These are phyloP conservation scores for Tilletia horrida DNA, from an alignment of 1,284 basidiomycete genomes.

Conservation along the genomic window DNA sequence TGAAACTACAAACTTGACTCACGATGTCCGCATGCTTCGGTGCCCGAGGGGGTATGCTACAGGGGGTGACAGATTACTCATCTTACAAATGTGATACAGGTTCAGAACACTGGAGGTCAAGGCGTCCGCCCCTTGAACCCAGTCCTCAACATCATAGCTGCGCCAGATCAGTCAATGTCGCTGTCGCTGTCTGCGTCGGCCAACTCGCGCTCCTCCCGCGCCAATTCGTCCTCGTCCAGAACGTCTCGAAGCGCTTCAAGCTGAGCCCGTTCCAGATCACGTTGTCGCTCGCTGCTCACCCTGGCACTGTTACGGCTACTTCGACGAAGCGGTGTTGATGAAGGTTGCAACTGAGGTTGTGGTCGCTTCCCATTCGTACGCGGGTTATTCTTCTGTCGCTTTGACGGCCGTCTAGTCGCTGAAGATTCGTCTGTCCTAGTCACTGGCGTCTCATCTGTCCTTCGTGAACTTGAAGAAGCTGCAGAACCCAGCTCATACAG, in stretches of 20 bases:
- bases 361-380: too few relatives aligned
- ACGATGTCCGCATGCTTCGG: too few relatives aligned
- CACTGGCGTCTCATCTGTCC: background rate
- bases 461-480: background rate
- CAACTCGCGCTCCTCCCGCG: background rate
- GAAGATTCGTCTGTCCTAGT: background rate
- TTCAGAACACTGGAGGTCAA: too few relatives aligned
- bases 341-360: background rate
- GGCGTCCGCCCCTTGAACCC: too few relatives aligned
- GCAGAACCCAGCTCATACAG: constrained; percentile 19
- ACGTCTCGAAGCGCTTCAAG: constrained; percentile 6
- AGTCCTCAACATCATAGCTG: too few relatives aligned
- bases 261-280: background rate
- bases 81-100: too few relatives aligned
- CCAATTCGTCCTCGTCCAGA: constrained; percentile 8
- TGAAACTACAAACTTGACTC: too few relatives aligned
- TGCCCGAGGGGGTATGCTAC: too few relatives aligned
- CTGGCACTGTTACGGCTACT: background rate
- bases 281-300: background rate
- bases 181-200: background rate
- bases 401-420: background rate
- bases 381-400: background rate
- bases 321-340: background rate
- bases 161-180: background rate
- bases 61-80: too few relatives aligned